Evolutionary conservation across 306 rosid genomes (phyloP), one percentile per base, ranked within the genome.

Genomic region (Calophaca sinica): DNA sequence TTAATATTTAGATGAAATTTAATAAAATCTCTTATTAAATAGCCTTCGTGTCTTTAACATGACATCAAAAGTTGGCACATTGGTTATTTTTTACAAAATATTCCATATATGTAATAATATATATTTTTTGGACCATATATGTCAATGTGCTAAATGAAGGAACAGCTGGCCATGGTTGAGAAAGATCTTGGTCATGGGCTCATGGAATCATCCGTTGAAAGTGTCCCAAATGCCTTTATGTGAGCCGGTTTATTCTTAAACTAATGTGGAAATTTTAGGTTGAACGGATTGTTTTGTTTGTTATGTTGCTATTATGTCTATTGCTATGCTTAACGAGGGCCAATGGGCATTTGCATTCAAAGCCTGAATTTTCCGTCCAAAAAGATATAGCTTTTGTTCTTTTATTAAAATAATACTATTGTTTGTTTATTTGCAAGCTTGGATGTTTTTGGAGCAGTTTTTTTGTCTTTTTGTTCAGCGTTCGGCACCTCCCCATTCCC

Each of bases 311-410:
- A 69, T 15, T 26, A 14, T 10, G 29, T 63, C 60, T 36, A 72
- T 81, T 66, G 15, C 62, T 14, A 54, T 65, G 58, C 15, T 64
- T 26, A 14, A 14, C 1, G 14, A 32, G 51, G 1, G 33, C 57
- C 46, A 62, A 48, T 9, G 9, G 12, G 59, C 9, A 12, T 9
- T 9, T 50, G 13, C 61, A 51, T 68, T 60, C 14, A 68, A 44
- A 52, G 11, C 5, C 20, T 76, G 78, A 60, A 51, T 36, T 62
- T 62, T 78, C 66, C 80, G 74, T 78, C 77, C 67, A 68, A 83
- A 68, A 66, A 29, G 57, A 32, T 26, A 6, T 29, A 14, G 26
- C 33, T 55, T 33, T 51, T 61, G 31, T 59, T 67, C 12, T 48
- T 46, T 62, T 70, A 45, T 58, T 64, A 69, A 69, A 64, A 51